Evolutionary conservation across 2,329 filamentous ascomycete genomes (phyloP), one percentile per base, ranked within the genome.

Genomic region (Curvularia sp.): DNA sequence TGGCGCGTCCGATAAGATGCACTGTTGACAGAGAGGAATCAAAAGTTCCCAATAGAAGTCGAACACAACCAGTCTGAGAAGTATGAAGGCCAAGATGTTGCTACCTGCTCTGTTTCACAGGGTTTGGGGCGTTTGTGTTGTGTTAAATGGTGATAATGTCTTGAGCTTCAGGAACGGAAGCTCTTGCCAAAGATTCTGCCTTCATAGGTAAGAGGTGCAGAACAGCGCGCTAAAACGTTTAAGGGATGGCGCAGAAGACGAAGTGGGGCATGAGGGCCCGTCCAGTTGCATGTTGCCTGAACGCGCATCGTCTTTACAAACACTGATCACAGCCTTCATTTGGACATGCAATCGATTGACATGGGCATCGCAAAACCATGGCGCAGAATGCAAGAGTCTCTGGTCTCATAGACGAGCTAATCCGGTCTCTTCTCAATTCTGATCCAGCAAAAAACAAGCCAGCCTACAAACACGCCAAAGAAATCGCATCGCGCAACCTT

Each of bases 401-500:
- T 47, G 80, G 83, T 55, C 81, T 93, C 67, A 87, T 86, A 1
- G 89, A 91, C 61, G 87, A 92, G 72, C 84, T 97, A 30, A 83
- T 96, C 60, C 82, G 84, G 39, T 81, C 84, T 41, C 80, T 93
- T 59, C 83, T 87, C 12, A 82, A 81, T n/a, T 79, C 83, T 55
- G 68, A 74, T 47, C 69, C 70, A 2, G 63, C 65, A 5, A 65
- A 66, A n/a, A 73, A 76, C 66, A 68, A 49, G 58, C 66, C 72
- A 42, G 72, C 71, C 38, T 78, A 79, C 71, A 74, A 67, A 59
- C 67, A 73, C 25, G 67, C 75, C 34, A 77, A 71, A 62, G 78
- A 80, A 12, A 63, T 74, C 21, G 77, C 79, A n/a, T 62, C 75
- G 19, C 76, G 69, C 51, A 74, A 74, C 12, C 68, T 82, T 19